Percentiles rank a stretch among this genome's conserved stretches.
Evolutionary conservation across 345 rosid species (phyloP).

Genomic region (Populus nigra): DNA sequence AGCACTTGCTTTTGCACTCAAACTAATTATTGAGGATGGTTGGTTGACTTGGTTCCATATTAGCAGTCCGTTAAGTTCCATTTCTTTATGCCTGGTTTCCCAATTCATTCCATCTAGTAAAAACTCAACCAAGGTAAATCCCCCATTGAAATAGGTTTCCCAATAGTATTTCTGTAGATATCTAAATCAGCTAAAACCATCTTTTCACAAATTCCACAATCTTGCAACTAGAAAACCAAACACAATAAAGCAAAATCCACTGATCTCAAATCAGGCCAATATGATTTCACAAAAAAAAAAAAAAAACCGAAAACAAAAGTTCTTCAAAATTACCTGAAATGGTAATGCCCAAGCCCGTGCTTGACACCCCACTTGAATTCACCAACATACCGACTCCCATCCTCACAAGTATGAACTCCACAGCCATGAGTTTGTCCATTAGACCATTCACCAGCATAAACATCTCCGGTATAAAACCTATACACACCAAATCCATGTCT

Average conservation of each 20-base stretch:
- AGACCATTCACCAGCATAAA: conserved; percentile 95
- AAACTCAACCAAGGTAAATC: neutral
- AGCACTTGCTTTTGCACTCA: neutral
- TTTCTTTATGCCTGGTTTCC: neutral
- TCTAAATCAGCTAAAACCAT: neutral
- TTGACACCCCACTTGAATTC: conserved; percentile 96
- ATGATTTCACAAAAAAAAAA: neutral
- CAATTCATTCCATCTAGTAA: neutral
- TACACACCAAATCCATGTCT: conserved; percentile 86
- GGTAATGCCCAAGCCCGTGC: conserved; percentile 94
- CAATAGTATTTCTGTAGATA: neutral
- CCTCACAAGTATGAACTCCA: conserved; percentile 94
- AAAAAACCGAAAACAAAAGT: neutral
- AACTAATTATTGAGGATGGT: neutral
- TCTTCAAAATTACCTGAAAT: conserved; percentile 62
- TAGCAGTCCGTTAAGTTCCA: neutral
- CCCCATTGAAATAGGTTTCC: neutral
- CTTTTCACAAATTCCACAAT: neutral
- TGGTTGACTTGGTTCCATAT: neutral
- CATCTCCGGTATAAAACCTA: conserved; percentile 89
- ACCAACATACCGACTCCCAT: conserved; percentile 88
- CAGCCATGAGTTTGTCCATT: conserved; percentile 96
- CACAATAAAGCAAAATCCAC: neutral
- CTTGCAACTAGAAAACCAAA: neutral
- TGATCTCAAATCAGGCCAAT: neutral